Evolutionary conservation across 805 yeast species (phyloP).

Genomic region (Ascoidea rubescens): DNA sequence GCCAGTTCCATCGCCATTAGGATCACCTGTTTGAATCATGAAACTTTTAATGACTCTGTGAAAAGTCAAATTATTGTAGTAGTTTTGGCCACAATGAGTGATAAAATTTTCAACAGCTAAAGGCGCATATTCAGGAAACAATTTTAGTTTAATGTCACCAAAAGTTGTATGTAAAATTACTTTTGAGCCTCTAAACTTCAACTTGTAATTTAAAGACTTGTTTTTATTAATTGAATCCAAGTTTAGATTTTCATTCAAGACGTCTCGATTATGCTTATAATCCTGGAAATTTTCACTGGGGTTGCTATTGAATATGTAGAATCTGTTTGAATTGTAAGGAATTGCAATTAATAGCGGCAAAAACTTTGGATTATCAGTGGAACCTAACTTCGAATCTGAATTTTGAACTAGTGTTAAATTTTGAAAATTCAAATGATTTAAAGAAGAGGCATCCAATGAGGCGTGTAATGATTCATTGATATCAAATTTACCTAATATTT

Average conservation of each 20-base stretch:
- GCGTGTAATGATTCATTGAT: not conserved
- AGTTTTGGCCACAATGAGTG: slow-evolving; percentile 20
- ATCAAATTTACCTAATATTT: slow-evolving; percentile 1
- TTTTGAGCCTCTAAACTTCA: not conserved
- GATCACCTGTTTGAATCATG: slow-evolving; percentile 58
- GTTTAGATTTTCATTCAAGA: not conserved
- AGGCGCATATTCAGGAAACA: slow-evolving; percentile 24
- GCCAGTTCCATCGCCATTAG: slow-evolving; percentile 23
- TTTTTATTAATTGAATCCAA: not conserved
- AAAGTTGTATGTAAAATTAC: slow-evolving; percentile 24
- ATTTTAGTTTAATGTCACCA: slow-evolving; percentile 26
- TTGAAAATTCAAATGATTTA: too few relatives aligned
- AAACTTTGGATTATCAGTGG: not conserved
- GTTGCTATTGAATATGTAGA: too few relatives aligned
- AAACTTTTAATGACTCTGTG: slow-evolving; percentile 57
- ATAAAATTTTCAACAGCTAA: slow-evolving; percentile 28
- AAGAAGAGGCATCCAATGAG: not conserved
- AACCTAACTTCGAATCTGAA: not conserved
- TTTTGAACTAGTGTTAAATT: too few relatives aligned
- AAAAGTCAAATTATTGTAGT: slow-evolving; percentile 30
- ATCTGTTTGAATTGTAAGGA: not conserved
- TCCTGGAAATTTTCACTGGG: not conserved
- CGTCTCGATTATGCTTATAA: not conserved
- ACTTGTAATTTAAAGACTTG: slow-evolving; percentile 1
- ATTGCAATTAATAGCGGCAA: not conserved